Evolutionary conservation across 371 early-diverging fungal species (phyloP).

Genomic region (Mortierella sp.): DNA sequence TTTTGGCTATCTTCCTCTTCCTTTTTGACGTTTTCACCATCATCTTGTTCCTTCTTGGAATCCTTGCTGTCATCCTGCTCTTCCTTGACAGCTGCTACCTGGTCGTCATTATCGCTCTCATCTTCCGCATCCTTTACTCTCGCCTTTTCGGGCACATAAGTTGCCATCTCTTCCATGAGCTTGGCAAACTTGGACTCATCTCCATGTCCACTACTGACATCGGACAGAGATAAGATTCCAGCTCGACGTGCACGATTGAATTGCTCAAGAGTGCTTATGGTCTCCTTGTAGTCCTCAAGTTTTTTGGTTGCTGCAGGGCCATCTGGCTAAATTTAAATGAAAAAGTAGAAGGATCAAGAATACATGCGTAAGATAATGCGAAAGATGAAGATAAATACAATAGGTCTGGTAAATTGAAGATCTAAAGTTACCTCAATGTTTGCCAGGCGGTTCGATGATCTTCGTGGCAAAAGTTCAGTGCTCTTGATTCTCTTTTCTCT

Average conservation of each 20-base stretch:
- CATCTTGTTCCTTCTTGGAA: conserved; percentile 16
- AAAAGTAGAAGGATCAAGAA: background rate
- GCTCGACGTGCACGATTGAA: conserved; percentile 12
- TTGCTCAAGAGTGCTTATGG: conserved; percentile 3
- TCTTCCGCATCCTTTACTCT: conserved; percentile 48
- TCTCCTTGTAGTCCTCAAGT: conserved; percentile 18
- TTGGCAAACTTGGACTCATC: conserved; percentile 34
- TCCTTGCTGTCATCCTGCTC: conserved; percentile 2
- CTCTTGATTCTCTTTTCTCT: conserved; percentile 40
- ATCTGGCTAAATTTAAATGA: conserved; percentile 30
- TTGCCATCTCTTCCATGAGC: conserved; percentile 38
- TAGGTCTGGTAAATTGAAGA: background rate
- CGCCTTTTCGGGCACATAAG: conserved; percentile 55
- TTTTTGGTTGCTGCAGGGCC: conserved; percentile 19
- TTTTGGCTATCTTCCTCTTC: conserved; percentile 27
- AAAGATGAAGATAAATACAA: background rate
- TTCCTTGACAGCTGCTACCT: conserved; percentile 18
- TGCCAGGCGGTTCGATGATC: conserved; percentile 37
- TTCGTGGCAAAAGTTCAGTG: conserved; percentile 27
- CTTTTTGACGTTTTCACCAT: conserved; percentile 15
- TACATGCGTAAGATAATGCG: background rate
- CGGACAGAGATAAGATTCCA: conserved; percentile 35
- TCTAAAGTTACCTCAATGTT: conserved; percentile 22
- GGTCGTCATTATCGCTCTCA: conserved; percentile 27
- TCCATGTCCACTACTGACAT: conserved; percentile 39